These are phyloP conservation scores for Misopates orontium DNA, from an alignment of 257 asterid species.

Conservation along the genomic window DNA sequence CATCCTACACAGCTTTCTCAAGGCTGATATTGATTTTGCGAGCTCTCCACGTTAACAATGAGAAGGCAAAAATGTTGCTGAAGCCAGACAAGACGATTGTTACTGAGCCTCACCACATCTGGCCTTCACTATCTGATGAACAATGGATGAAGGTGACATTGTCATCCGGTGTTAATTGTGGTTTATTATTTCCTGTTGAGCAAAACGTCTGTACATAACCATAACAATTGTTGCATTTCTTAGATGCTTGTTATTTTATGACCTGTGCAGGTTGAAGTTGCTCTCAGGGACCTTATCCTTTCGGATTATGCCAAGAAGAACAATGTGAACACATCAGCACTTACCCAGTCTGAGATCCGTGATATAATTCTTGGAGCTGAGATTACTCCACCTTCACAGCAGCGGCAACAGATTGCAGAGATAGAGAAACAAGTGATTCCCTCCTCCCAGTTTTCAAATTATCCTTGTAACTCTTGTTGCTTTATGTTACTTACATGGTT, in stretches of 20 bases:
- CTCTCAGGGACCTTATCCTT: constrained; percentile 90
- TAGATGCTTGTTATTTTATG: constrained; percentile 2
- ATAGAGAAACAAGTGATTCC: constrained; percentile 81
- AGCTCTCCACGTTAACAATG: constrained; percentile 91
- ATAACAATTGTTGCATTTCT: constrained; percentile 21
- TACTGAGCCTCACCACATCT: constrained; percentile 94
- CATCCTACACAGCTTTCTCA: constrained; percentile 97
- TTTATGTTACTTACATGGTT: no score
- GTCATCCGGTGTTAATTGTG: not conserved
- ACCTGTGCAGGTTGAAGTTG: constrained; percentile 84
- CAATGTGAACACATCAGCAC: constrained; percentile 93
- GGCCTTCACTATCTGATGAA: constrained; percentile 95
- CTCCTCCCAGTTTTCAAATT: not conserved
- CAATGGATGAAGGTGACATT: constrained; percentile 93
- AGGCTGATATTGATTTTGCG: constrained; percentile 89
- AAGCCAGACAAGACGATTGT: constrained; percentile 96
- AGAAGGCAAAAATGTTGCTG: constrained; percentile 96
- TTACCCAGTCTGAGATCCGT: constrained; percentile 97
- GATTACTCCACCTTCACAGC: constrained; percentile 98
- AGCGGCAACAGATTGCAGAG: constrained; percentile 95
- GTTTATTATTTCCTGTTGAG: not conserved
- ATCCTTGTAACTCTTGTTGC: not conserved
- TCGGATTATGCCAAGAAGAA: constrained; percentile 99
- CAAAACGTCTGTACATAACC: not conserved
- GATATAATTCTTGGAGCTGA: constrained; percentile 99